Evolutionary conservation across 2,329 filamentous ascomycete genomes (phyloP).

Genomic region (Penicillium thymicola): DNA sequence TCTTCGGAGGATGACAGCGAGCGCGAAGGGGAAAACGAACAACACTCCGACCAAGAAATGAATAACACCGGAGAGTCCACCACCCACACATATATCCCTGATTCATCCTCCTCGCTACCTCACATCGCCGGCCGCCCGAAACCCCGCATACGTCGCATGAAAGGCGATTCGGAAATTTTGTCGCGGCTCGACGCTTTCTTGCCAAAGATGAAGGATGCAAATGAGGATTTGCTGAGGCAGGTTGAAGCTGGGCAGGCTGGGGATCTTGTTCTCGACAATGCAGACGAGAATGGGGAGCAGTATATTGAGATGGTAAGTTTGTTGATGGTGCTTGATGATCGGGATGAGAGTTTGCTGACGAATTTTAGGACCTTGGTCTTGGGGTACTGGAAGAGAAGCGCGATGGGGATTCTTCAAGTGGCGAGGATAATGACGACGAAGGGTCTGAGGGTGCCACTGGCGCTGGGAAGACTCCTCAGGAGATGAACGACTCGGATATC

Average conservation of each 20-base stretch:
- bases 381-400: constrained; percentile 45
- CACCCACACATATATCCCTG: background rate
- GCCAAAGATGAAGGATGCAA: constrained; percentile 43
- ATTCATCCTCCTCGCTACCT: constrained; percentile 21
- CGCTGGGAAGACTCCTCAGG: constrained; percentile 12
- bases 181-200: constrained; percentile 41
- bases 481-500: constrained; percentile 27
- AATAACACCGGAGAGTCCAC: constrained; percentile 4
- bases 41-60: constrained; percentile 10
- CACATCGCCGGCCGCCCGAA: constrained; percentile 31
- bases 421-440: constrained; percentile 19
- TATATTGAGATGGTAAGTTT: constrained; percentile 45
- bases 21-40: constrained; percentile 24
- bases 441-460: constrained; percentile 2
- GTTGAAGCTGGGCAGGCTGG: constrained; percentile 34
- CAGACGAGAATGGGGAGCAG: constrained; percentile 31
- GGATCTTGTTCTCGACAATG: constrained; percentile 36
- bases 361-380: constrained; percentile 41
- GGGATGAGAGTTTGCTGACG: constrained; percentile 1
- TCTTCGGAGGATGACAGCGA: constrained; percentile 25
- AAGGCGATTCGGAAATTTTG: constrained; percentile 30
- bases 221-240: constrained; percentile 40
- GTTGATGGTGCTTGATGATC: background rate
- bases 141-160: constrained; percentile 32
- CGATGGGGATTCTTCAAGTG: constrained; percentile 18